These are phyloP conservation scores for Sechiopsis laciniata DNA, from an alignment of 306 rosid genomes.

Conservation along the genomic window DNA sequence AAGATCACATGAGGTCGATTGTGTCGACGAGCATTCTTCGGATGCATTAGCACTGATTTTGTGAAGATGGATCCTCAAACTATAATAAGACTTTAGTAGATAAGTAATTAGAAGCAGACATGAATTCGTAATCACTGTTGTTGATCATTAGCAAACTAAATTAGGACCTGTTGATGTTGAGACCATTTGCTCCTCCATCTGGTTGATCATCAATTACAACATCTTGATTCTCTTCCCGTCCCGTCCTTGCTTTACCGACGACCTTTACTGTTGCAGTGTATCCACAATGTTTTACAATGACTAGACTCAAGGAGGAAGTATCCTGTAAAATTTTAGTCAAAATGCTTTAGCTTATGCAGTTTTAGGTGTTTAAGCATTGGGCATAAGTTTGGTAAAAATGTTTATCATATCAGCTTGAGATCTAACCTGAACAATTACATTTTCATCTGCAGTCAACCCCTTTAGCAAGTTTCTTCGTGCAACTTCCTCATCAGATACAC, in stretches of 20 bases:
- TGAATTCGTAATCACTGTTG: background rate
- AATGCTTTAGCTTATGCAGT: background rate
- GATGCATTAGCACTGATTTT: constrained; percentile 41
- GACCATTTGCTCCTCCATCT: constrained; percentile 92
- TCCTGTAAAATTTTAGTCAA: constrained; percentile 47
- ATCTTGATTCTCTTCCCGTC: constrained; percentile 47
- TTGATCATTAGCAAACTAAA: background rate
- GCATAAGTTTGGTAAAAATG: background rate
- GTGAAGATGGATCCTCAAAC: constrained; percentile 76
- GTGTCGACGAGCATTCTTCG: constrained; percentile 31
- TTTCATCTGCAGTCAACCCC: constrained; percentile 92
- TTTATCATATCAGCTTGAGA: background rate
- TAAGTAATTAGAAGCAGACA: constrained; percentile 13
- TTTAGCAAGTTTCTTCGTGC: constrained; percentile 59
- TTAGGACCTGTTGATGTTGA: constrained; percentile 69
- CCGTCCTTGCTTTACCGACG: constrained; percentile 49
- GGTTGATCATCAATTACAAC: constrained; percentile 70
- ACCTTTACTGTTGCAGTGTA: constrained; percentile 72
- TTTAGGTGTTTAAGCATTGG: background rate
- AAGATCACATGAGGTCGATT: constrained; percentile 39
- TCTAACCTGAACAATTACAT: constrained; percentile 75
- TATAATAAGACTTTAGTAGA: constrained; percentile 33
- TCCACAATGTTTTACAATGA: constrained; percentile 74
- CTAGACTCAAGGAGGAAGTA: constrained; percentile 59
- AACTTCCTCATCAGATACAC: constrained; percentile 32